A percentile compares a stretch with the other conserved stretches of the same genome.
These are phyloP conservation scores for Pelargonium australe DNA, from an alignment of 441 rosid species.

Conservation along the genomic window DNA sequence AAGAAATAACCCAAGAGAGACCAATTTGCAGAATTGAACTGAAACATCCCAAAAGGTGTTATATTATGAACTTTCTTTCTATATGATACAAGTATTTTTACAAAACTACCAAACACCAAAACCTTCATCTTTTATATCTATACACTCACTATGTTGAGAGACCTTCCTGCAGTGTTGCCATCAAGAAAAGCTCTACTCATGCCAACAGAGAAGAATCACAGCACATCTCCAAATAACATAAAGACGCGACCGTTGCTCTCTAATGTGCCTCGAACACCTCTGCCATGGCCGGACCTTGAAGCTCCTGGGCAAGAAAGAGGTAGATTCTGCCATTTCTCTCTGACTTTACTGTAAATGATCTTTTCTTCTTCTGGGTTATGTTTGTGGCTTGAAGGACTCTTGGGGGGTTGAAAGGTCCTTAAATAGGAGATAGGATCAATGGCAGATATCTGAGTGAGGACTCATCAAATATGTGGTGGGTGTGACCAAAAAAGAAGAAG, in stretches of 20 bases:
- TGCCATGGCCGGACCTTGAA: constrained; percentile 49
- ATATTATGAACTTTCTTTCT: neutral
- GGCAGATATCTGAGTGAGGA: no score
- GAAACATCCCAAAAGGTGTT: neutral
- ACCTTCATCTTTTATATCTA: neutral
- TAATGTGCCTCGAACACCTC: constrained; percentile 56
- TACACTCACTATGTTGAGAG: no score
- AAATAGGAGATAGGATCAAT: neutral
- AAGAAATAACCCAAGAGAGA: no score
- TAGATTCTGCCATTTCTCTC: constrained; percentile 26
- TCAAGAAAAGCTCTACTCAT: constrained; percentile 29
- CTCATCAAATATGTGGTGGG: no score
- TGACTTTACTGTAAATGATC: neutral
- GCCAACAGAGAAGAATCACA: constrained; percentile 61
- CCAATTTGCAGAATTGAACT: no score
- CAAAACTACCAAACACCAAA: neutral
- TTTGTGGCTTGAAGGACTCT: neutral
- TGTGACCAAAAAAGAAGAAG: no score
- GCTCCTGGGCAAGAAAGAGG: constrained; percentile 27
- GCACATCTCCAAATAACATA: constrained; percentile 81
- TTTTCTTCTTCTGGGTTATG: neutral
- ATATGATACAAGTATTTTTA: neutral
- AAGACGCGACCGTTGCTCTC: constrained; percentile 60
- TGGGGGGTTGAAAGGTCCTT: neutral
- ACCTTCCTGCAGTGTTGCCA: no score